A percentile compares a stretch with the other conserved stretches of the same genome.
phyloP scores from a whole-genome alignment of 441 rosid species.

The Rhodomyrtus psidioides region DNA sequence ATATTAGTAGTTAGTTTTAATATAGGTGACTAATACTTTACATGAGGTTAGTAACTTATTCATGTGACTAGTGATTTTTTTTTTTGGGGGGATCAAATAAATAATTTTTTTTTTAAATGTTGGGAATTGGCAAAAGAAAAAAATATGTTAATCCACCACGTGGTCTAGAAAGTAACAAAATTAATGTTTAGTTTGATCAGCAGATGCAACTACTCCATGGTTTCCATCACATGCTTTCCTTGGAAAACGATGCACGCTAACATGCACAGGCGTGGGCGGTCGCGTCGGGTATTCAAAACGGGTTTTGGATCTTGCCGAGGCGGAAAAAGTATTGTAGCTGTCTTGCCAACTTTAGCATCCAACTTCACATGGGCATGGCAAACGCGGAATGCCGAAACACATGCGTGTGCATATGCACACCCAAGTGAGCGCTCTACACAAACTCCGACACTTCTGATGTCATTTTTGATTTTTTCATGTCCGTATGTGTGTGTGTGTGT shows the following conservation, averaged over 20 bases:
- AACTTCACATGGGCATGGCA: neutral
- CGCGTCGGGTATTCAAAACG: neutral
- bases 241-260: neutral
- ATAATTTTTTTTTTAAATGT: neutral
- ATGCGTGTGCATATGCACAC: neutral
- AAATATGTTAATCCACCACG: neutral
- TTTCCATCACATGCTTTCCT: neutral
- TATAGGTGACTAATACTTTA: neutral
- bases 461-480: too few relatives aligned
- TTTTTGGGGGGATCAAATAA: neutral
- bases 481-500: neutral
- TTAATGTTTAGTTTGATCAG: neutral
- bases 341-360: neutral
- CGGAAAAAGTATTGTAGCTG: neutral
- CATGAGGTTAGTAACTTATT: neutral
- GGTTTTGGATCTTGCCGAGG: neutral
- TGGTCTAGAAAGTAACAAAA: neutral
- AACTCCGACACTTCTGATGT: too few relatives aligned
- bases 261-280: neutral
- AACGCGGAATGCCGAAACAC: accelerated
- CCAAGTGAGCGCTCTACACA: too few relatives aligned
- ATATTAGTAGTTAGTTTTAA: neutral
- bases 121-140: neutral
- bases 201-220: neutral
- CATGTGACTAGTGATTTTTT: neutral